Evolutionary conservation across 495 filamentous ascomycete species (phyloP).

Genomic region (Aspergillus bertholletiae): DNA sequence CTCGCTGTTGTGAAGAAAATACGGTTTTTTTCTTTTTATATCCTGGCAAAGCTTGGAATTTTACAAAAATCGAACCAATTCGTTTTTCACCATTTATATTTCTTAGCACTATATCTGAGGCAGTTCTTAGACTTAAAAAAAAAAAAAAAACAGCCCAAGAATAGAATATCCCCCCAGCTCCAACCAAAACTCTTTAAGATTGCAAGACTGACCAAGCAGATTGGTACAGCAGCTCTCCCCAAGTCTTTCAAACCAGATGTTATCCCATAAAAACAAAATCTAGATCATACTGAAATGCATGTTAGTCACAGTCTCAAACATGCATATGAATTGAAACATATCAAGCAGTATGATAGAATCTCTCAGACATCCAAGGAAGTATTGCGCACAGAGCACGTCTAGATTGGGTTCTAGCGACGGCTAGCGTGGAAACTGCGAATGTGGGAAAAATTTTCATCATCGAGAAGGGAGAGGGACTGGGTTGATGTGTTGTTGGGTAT

Average conservation of each 20-base stretch:
- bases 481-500: not conserved
- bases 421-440: slow-evolving; percentile 56
- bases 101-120: not conserved
- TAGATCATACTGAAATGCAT: not conserved
- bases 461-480: slow-evolving; percentile 11
- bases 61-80: too few species aligned
- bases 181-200: too few species aligned
- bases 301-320: not conserved
- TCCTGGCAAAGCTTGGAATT: too few species aligned
- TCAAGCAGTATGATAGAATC: slow-evolving; percentile 2
- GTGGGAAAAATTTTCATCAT: slow-evolving; percentile 43
- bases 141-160: not conserved
- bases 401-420: slow-evolving; percentile 36
- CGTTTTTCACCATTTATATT: not conserved
- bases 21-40: too few species aligned
- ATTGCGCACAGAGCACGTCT: slow-evolving; percentile 34
- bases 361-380: slow-evolving; percentile 42
- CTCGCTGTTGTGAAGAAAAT: too few species aligned
- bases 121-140: not conserved
- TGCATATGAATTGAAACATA: not conserved
- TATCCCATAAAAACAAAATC: not conserved
- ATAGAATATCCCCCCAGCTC: too few species aligned
- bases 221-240: too few species aligned
- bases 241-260: not conserved
- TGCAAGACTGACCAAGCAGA: too few species aligned